Evolutionary conservation across 2,329 filamentous ascomycete genomes (phyloP), one percentile per base, ranked within the genome.

Genomic region (Fusarium foetens): DNA sequence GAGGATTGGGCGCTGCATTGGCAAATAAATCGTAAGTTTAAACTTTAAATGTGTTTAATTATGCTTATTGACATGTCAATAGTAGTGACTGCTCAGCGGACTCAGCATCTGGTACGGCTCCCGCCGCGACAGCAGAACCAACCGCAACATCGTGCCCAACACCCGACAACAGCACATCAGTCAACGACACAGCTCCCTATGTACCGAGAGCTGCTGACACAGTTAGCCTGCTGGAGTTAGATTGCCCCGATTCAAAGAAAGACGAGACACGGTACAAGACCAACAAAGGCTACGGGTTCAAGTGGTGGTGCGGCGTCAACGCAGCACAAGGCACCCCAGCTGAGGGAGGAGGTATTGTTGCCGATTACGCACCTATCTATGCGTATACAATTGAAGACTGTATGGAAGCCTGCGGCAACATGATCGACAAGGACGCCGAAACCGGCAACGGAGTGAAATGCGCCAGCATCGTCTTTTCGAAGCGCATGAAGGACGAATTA

Each of bases 261-360:
- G 29, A 63, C 5, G 51, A 54, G 57, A 71, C 70, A 6, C 31
- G 14, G 5, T 71, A 67, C 42, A 73, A 72, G 62, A 58, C 70
- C 6, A 71, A 54, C 16, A 63, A 59, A 19, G 70, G 70, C 8
- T 72, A 71, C 19, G 70, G 68, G 31, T 72, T 72, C 38, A 52
- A 60, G 17, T 72, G 66, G 62, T 72, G 70, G 70, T 72, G 70
- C 29, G 70, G 70, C 4, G 70, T 73, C 13, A 68, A 72, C 12
- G 58, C 38, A 8, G 48, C 58, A 11, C 48, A 66, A 9, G 66
- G 66, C 2, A 17, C 29, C 5, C 27, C 23, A 0, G 66, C 66
- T 11, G 48, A 73, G 8, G 66, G 49, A 10, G 70, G 70, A 6
- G 70, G 70, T 3, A 38, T 58, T n/a, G 45, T 72, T 3, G 63